A percentile compares a stretch with the other conserved stretches of the same genome.
phyloP scores from a whole-genome alignment of 495 filamentous ascomycete genomes.

The Penicillium mononematosum region DNA sequence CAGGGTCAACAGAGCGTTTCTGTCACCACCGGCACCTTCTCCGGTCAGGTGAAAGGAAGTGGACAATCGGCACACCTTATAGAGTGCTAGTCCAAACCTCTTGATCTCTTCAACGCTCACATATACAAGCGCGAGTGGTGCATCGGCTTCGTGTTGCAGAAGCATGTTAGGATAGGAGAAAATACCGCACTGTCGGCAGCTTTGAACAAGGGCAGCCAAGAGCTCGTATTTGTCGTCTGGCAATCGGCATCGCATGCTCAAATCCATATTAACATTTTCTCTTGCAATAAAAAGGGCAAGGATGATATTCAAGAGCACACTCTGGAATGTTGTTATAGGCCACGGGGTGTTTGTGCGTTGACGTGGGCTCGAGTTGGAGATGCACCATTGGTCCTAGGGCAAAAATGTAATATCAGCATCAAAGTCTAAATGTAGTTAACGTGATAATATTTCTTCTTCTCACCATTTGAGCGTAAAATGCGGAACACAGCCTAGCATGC shows the following conservation, averaged over 20 bases:
- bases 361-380: not conserved
- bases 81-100: constrained; percentile 24
- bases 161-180: constrained; percentile 28
- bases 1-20: constrained; percentile 13
- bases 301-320: constrained; percentile 23
- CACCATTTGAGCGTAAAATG: constrained; percentile 23
- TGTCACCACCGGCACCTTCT: not conserved
- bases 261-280: constrained; percentile 5
- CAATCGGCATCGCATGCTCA: constrained; percentile 12
- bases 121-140: constrained; percentile 18
- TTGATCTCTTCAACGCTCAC: constrained; percentile 26
- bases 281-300: constrained; percentile 18
- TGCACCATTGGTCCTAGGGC: constrained; percentile 14
- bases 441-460: not conserved
- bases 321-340: constrained; percentile 26
- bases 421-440: not conserved
- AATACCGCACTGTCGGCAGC: constrained; percentile 17
- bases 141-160: constrained; percentile 8
- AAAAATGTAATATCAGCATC: not conserved
- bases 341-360: constrained; percentile 4
- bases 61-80: constrained; percentile 19
- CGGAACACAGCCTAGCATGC: constrained; percentile 16
- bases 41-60: not conserved
- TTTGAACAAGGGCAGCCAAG: constrained; percentile 17
- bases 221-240: constrained; percentile 13